Evolutionary conservation across 148 eudicot genomes (phyloP), one percentile per base, ranked within the genome.

Genomic region (Rhododendron vialii): DNA sequence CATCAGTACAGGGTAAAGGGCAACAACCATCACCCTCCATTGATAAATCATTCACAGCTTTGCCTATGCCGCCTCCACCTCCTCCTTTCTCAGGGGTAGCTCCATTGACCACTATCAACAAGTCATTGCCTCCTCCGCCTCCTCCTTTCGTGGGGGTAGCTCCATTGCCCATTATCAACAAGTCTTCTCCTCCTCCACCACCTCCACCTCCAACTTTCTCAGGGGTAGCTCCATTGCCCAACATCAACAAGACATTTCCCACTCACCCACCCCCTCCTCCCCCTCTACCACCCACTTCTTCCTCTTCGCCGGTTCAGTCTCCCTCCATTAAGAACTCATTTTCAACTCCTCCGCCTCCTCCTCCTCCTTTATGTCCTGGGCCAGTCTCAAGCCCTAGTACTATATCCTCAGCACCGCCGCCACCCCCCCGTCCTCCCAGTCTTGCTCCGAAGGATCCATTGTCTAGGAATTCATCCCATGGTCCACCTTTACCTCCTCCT

Each of bases 401-500:
- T 78, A 75, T 83, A 38, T 57, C 88, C 83, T 73, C 88, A 48
- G 91, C 75, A 28, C 92, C 73, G 33, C 74, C 93, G 73, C 91
- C 94, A 79, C 93, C 94, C 57, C 95, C 92, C 38, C 94, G 92
- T 75, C 92, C 94, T 78, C 90, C 93, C 24, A 53, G 57, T 55
- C 43, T 69, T 65, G 35, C 61, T 51, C 57, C 84, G 1, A 83
- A 85, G 35, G 85, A 80, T 77, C 79, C 85, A 22, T 73, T 78
- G 33, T 41, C 91, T 24, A 63, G 83, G 83, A 79, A 2, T 90
- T 88, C 91, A 45, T 78, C 87, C 74, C 88, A 86, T 84, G 90
- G 82, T 84, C 95, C 94, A 50, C 92, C 94, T 36, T 87, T 88
- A 43, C 98, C 94, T 67, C 94, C 94, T 81, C 95, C 96, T 10